Conservation (phyloP, 495 filamentous ascomycete species). For the Endocarpon pusillum region DNA sequence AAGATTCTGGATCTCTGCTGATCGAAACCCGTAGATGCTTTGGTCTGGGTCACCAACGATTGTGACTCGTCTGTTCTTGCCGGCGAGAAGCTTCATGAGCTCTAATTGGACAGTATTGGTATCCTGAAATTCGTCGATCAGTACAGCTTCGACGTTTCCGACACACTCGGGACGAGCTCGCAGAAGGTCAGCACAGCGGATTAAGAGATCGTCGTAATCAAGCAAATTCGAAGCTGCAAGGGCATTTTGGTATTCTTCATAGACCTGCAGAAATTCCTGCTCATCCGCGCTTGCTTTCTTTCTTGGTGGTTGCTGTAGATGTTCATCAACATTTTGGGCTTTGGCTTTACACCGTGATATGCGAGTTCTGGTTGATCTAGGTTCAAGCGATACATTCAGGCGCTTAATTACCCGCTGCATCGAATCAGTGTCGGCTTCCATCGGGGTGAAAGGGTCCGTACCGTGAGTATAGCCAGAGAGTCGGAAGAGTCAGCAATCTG, state of each 20-base stretch:
- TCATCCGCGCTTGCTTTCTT: conserved; percentile 38
- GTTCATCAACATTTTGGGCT: conserved; percentile 31
- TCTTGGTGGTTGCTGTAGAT: conserved; percentile 18
- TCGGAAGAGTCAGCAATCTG: conserved; percentile 85
- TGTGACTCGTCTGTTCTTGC: conserved; percentile 55
- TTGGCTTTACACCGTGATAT: conserved; percentile 82
- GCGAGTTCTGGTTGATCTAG: conserved; percentile 45
- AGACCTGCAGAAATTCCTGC: conserved; percentile 61
- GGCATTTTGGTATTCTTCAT: conserved; percentile 59
- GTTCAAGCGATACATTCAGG: conserved; percentile 48
- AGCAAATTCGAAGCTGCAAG: conserved; percentile 64
- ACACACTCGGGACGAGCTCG: conserved; percentile 67
- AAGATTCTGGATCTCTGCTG: conserved; percentile 85
- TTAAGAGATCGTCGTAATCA: conserved; percentile 88
- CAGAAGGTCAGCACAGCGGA: conserved; percentile 71
- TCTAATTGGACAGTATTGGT: conserved; percentile 94
- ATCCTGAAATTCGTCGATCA: conserved; percentile 98
- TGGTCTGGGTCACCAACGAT: conserved; percentile 97
- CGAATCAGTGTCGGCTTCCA: background rate
- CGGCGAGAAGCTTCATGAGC: conserved; percentile 78
- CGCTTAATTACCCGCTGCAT: conserved; percentile 48
- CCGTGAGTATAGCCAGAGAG: conserved; percentile 50
- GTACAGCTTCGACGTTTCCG: conserved; percentile 72
- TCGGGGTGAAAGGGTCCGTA: conserved; percentile 8
- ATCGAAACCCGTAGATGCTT: conserved; percentile 97